Evolutionary conservation across 208 protist species (phyloP), one percentile per base, ranked within the genome.

Genomic region (Trypanosoma caninum): DNA sequence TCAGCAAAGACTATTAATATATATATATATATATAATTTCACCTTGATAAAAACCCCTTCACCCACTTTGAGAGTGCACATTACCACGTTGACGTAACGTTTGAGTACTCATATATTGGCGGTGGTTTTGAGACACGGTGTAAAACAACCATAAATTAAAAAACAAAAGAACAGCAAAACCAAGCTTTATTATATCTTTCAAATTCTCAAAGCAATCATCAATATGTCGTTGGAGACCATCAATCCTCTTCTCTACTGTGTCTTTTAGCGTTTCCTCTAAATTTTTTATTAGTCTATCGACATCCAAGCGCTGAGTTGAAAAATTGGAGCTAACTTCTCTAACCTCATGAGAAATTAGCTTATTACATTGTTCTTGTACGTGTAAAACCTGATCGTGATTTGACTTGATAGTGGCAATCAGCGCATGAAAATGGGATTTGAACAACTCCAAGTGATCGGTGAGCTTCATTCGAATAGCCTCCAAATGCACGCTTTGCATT

Each of bases 131-230:
- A 25, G 56, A 56, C 34, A 69, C 57, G 10, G 63, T 69, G 33
- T 69, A 69, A 61, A 72, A 72, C 58, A 72, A 57, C 65, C 56
- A 72, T 31, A 72, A 25, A 57, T 72, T 72, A 20, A 72, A 27
- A 60, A 58, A 50, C 13, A 58, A 20, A 57, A 72, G 48, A 52
- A 65, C 50, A n/a, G 28, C 57, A 59, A 72, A 40, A 22, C 46
- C 47, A 22, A 72, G 31, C 44, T 72, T 72, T 14, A 72, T 45
- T n/a, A 47, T 65, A 34, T 72, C 65, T 22, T 65, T 72, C 2
- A 72, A 14, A 48, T 65, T 72, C 35, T 72, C 65, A 42, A 72
- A 63, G 23, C 46, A 52, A 45, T 72, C 65, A 59, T 72, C 65
- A 33, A 65, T 65, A 25, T 65, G 65, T 46, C 40, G 35, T 47